Conservation (phyloP, 192 early-diverging fungal species). For the Helicostylum pulchrum region DNA sequence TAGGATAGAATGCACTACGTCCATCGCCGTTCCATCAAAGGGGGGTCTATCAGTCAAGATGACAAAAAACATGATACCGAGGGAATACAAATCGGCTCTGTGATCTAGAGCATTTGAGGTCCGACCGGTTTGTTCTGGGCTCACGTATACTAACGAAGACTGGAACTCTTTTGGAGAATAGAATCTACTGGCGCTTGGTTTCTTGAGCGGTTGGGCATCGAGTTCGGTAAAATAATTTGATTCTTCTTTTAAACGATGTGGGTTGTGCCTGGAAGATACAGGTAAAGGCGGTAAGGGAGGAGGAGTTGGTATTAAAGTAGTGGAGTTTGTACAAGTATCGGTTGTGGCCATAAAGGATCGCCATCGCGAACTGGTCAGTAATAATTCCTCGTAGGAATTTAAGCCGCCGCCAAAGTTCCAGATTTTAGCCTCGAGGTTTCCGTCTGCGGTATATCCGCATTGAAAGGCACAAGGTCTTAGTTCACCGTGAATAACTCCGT, state of each 20-base stretch:
- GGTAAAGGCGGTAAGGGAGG: too few species aligned
- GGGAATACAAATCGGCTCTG: constrained; percentile 27
- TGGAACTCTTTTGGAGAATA: constrained; percentile 10
- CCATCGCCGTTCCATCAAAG: constrained; percentile 20
- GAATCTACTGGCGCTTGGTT: neutral
- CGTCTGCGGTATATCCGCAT: neutral
- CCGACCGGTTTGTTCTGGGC: constrained; percentile 30
- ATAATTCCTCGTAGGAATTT: constrained; percentile 20
- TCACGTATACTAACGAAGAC: constrained; percentile 11
- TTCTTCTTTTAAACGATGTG: too few species aligned
- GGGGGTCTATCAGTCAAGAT: constrained; percentile 15
- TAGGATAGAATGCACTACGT: constrained; percentile 16
- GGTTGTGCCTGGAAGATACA: too few species aligned
- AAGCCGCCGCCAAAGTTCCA: constrained; percentile 24
- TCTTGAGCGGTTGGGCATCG: neutral
- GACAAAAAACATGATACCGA: constrained; percentile 28
- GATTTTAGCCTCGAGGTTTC: constrained; percentile 3
- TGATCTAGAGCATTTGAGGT: constrained; percentile 25
- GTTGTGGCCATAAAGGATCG: constrained; percentile 3
- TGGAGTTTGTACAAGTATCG: neutral
- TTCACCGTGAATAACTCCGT: constrained; percentile 23
- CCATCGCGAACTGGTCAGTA: constrained; percentile 14
- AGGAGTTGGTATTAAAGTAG: too few species aligned
- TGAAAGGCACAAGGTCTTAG: constrained; percentile 14
- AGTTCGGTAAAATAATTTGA: too few species aligned